Conservation (phyloP, 2,329 filamentous ascomycete species). For the Ilyonectria sp. region DNA sequence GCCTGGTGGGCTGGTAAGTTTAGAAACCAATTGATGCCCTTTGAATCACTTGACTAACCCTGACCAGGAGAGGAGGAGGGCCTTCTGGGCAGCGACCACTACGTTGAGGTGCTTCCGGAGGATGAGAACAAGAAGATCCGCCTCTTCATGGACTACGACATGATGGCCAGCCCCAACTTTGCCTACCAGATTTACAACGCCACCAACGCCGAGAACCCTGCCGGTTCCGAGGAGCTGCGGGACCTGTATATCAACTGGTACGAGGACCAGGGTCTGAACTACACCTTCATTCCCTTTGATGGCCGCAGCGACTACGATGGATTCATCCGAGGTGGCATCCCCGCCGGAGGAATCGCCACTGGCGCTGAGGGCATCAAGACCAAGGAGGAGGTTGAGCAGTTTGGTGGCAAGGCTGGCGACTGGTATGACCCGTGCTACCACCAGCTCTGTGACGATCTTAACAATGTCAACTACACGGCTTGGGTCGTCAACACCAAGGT, state of each 20-base stretch:
- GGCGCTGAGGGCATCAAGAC: slow-evolving; percentile 86
- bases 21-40: not conserved
- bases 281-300: slow-evolving; percentile 81
- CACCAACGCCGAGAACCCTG: slow-evolving; percentile 79
- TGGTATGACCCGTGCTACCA: slow-evolving; percentile 75
- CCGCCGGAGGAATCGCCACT: slow-evolving; percentile 82
- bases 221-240: slow-evolving; percentile 78
- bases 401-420: slow-evolving; percentile 78
- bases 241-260: slow-evolving; percentile 80
- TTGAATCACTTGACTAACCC: not conserved
- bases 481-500: slow-evolving; percentile 75
- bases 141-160: slow-evolving; percentile 80
- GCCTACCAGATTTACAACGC: slow-evolving; percentile 80
- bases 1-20: slow-evolving; percentile 71
- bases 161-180: slow-evolving; percentile 77
- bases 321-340: slow-evolving; percentile 81
- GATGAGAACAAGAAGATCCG: slow-evolving; percentile 76
- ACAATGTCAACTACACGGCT: slow-evolving; percentile 71
- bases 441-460: slow-evolving; percentile 72
- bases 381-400: slow-evolving; percentile 73
- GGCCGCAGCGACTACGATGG: slow-evolving; percentile 86
- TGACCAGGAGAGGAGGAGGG: slow-evolving; percentile 73
- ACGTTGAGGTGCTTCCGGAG: slow-evolving; percentile 67
- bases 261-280: slow-evolving; percentile 71
- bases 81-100: slow-evolving; percentile 75